Evolutionary conservation across 495 filamentous ascomycete species (phyloP).

Genomic region (Neurospora sp.): DNA sequence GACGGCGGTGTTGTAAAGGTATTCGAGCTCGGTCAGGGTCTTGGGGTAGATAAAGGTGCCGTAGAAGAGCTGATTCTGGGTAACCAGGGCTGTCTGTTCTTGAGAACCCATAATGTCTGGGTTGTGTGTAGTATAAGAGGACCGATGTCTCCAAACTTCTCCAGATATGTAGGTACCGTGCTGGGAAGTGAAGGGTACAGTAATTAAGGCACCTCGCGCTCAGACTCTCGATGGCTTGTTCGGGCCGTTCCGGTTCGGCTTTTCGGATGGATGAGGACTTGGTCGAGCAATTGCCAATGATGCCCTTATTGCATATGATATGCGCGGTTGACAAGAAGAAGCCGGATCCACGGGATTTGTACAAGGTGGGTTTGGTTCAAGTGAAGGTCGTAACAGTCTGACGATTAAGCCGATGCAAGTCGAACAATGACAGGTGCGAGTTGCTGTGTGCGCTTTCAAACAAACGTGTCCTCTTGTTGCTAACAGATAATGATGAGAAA

Average conservation of each 20-base stretch:
- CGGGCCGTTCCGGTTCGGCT: not conserved
- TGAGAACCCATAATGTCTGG: not conserved
- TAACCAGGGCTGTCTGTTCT: not conserved
- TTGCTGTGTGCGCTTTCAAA: not conserved
- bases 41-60: constrained; percentile 52
- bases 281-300: not conserved
- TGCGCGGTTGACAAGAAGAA: not conserved
- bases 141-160: not conserved
- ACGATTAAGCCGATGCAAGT: not conserved
- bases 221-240: not conserved
- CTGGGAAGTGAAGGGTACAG: not conserved
- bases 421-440: not conserved
- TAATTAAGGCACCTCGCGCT: not conserved
- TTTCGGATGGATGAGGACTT: not conserved
- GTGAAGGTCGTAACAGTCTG: not conserved
- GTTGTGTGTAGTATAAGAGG: not conserved
- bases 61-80: constrained; percentile 26
- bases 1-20: constrained; percentile 49
- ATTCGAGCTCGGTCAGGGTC: constrained; percentile 43
- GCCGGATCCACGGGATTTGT: not conserved
- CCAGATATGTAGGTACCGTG: not conserved
- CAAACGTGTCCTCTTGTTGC: not conserved
- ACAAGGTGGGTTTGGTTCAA: not conserved
- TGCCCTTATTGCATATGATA: not conserved
- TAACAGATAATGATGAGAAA: not conserved